Evolutionary conservation across 352 stramenopile species (phyloP), one percentile per base, ranked within the genome.

Genomic region (Globisporangium mamillatum): DNA sequence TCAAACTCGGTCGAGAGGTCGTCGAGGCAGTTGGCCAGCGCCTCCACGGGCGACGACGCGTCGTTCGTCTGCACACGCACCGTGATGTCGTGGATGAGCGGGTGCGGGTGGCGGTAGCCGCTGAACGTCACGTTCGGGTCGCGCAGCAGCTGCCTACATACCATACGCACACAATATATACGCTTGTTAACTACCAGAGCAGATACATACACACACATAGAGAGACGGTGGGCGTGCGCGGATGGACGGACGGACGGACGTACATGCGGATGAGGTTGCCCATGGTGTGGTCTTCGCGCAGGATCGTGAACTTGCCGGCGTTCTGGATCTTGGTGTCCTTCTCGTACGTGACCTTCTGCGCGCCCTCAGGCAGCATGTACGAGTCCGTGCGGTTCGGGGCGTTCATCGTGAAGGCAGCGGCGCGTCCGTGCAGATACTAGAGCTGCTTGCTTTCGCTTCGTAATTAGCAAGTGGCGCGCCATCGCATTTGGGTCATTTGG

Each of bases 271-370:
- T 89, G 67, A 99, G 88, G 76, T 99, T 99, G 52, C 90, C 94
- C 53, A 99, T 88, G 0, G 97, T 99, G 81, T 99, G 97, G 83
- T 99, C 97, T 80, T 99, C 97, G 60, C 98, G 98, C 64, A 99
- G 92, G 72, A 99, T 95, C 59, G 91, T 98, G 75, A 99, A 99
- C 58, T 97, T 98, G 64, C 96, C 97, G 25, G 97, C 95, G 76
- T 99, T 99, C 34, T 93, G 89, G 66, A 99, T 97, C 84, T 99
- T 99, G 32, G 96, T 98, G 78, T 99, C 97, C 50, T 96, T 92
- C 70, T 95, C 88, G 78, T 99, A 99, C 68, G 89, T 91, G 60
- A 99, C 92, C 73, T 98, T 98, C 62, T 91, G 76, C 59, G 86
- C 84, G 59, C 88, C 88, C 69, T 95, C 88, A 20, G 88, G 88